Base-by-base conservation (phyloP, 2,329 filamentous ascomycete genomes). In the Fonsecaea erecta region DNA sequence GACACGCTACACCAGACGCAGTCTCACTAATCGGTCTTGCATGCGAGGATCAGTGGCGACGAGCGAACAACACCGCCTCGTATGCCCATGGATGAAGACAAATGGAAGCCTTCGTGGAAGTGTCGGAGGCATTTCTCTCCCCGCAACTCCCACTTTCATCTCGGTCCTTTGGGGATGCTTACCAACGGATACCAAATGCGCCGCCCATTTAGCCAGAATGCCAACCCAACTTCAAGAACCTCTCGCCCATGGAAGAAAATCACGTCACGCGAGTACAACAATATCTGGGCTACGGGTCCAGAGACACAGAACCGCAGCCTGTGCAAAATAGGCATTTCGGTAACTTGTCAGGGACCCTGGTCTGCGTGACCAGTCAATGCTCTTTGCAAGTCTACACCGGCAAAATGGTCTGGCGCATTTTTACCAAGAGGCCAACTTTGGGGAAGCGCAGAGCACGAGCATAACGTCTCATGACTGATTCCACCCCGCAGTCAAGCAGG, bases 21-120 rank as follows among this genome's bases (percentile, higher is more conserved):
- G 18, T 24, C 43, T 58, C 37, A 48, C 37, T 58, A 32, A 34
- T 58, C 37, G 24, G 18, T 16, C 11, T 43, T 57, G 54, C 4
- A 48, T 12, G 43, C 18, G 43, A n/a, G n/a, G 43, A 21, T 48
- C 11, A 24, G 18, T 8, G 43, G 43, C 43, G 18, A 21, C 9
- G 3, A 12, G 21, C 6, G 43, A 21, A 8, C 18, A 11, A 48
- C 21, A 48, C 43, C 8, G 28, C 28, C 18, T 48, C 43, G n/a
- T 11, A 48, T 48, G 43, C 12, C 12, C 18, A 2, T 12, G 3
- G 40, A 43, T 16, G 16, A 48, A 24, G 43, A 24, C 43, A 48
- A 48, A 48, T 48, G 16, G 18, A 48, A 48, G 18, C 11, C 18
- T 21, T 24, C 37, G 18, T 48, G 43, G 43, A 48, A 24, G 18